Base-by-base conservation (phyloP, 805 yeast species). In the Kodamaea neixiangensis region DNA sequence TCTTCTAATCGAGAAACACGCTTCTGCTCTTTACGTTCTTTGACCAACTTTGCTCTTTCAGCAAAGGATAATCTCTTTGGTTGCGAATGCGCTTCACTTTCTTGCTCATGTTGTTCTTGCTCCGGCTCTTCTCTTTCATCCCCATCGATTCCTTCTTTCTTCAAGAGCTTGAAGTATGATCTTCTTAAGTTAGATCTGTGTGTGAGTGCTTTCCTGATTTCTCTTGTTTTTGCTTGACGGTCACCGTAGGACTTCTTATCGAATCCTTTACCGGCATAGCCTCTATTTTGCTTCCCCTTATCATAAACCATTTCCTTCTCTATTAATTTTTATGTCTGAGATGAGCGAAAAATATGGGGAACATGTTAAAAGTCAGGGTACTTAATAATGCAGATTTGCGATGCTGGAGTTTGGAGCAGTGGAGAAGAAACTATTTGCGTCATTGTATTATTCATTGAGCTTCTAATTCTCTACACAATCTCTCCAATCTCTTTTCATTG, bases 101-200 rank as follows among this genome's bases (percentile, higher is more conserved):
- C 31, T 31, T 35, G 50, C 37, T 57, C 56, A 9, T 47, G 52
- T n/a, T 55, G 54, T 20, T 56, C 58, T 22, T 61, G 56, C 4
- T 58, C 56, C 29, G 20, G 22, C 7, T 37, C 50, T 3, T 54
- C 50, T 13, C 46, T 31, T 7, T 37, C 38, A 2, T 25, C 52
- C 11, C n/a, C 53, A 46, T 78, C 78, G 1, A 39, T 35, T 41
- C 92, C 96, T 58, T 88, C 91, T 47, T 81, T 79, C 55, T 88
- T 87, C 38, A 90, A 66, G 48, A 89, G 73, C 65, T 91, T 90
- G 74, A 89, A 84, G 63, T 92, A 92, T 46, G 81, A 83, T 66
- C 85, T 88, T 72, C 89, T 82, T 57, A 92, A 78, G 60, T 94
- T 79, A 11, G 97, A 89, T 54, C 90, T 80, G 62, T 90, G 96